These are phyloP conservation scores for Pseudocercospora macadamiae DNA, from an alignment of 2,329 filamentous ascomycete genomes.

Conservation along the genomic window DNA sequence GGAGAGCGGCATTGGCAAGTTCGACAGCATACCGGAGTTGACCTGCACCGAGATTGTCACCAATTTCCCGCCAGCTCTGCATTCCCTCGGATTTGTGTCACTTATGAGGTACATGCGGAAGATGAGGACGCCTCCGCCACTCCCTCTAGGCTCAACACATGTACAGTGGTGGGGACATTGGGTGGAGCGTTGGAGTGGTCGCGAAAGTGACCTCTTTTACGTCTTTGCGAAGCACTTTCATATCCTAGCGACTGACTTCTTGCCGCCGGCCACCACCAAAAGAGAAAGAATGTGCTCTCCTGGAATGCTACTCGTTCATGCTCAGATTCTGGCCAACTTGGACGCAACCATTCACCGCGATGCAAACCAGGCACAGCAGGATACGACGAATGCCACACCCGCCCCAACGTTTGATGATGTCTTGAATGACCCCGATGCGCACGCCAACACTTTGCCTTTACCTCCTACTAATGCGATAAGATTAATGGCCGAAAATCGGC, in stretches of 20 bases:
- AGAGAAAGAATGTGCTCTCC: slow-evolving; percentile 68
- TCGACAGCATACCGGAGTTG: slow-evolving; percentile 48
- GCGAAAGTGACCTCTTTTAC: slow-evolving; percentile 87
- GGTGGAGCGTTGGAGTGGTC: slow-evolving; percentile 82
- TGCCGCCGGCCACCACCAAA: slow-evolving; percentile 52
- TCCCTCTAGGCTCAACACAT: slow-evolving; percentile 69
- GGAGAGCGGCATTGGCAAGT: slow-evolving; percentile 65
- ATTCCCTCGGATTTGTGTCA: slow-evolving; percentile 64
- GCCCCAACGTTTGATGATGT: slow-evolving; percentile 68
- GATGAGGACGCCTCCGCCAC: slow-evolving; percentile 66
- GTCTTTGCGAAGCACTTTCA: slow-evolving; percentile 90
- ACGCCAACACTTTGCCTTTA: slow-evolving; percentile 63
- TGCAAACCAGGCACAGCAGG: slow-evolving; percentile 50
- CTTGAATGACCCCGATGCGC: slow-evolving; percentile 66
- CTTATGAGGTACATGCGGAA: slow-evolving; percentile 62
- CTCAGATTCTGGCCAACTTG: slow-evolving; percentile 76
- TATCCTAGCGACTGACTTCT: slow-evolving; percentile 70
- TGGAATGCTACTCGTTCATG: slow-evolving; percentile 77
- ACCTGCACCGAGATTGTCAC: slow-evolving; percentile 65
- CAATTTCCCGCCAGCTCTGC: slow-evolving; percentile 70
- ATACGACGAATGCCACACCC: slow-evolving; percentile 42
- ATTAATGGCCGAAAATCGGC: slow-evolving; percentile 84
- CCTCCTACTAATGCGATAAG: slow-evolving; percentile 71
- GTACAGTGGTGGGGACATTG: slow-evolving; percentile 86
- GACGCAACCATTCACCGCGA: slow-evolving; percentile 85